Base-by-base conservation (phyloP, 2,329 filamentous ascomycete genomes). In the Gyromitra esculenta region DNA sequence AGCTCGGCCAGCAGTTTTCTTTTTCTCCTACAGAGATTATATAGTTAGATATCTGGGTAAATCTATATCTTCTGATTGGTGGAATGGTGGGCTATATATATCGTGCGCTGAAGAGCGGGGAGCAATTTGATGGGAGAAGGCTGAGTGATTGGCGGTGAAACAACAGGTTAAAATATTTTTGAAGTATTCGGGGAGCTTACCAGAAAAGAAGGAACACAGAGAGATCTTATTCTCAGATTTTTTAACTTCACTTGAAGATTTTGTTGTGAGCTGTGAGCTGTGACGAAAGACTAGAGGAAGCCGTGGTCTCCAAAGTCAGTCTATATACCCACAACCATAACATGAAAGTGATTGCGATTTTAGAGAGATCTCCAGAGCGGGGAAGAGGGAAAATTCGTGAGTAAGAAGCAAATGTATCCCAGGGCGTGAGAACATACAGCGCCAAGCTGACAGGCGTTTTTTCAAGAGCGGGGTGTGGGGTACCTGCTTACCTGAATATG, bases 401-500 rank as follows among this genome's bases (percentile, higher is more conserved):
- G 5, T 39, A 74, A 74, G 60, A 75, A 75, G 72, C 65, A 75
- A 75, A 65, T 71, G 37, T 41, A 15, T 41, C 52, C 9, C 37
- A 35, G 41, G 35, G 52, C 50, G 65, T 70, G 48, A 62, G 62
- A 63, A 65, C 59, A 75, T 65, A 75, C 56, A 39, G 65, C 65
- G 59, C 39, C 65, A 63, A 68, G 15, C 71, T 57, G 64, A 64
- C 64, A 45, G 65, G 41, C 52, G 25, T 75, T 69, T 54, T 71
- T 64, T 50, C 39, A 75, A 43, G 66, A 56, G 72, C 50, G 66
- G 59, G 72, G 65, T 50, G 72, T 75, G 65, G 72, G 72, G 72
- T 75, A 75, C 72, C 59, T 75, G 50, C 57, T 75, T 59, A 59
- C 66, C 65, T 75, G 50, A 48, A 71, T 37, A 65, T 75, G 57